A percentile compares a stretch with the other conserved stretches of the same genome.
Evolutionary conservation across 345 rosid genomes (phyloP).

Genomic region (Luvunga scandens): DNA sequence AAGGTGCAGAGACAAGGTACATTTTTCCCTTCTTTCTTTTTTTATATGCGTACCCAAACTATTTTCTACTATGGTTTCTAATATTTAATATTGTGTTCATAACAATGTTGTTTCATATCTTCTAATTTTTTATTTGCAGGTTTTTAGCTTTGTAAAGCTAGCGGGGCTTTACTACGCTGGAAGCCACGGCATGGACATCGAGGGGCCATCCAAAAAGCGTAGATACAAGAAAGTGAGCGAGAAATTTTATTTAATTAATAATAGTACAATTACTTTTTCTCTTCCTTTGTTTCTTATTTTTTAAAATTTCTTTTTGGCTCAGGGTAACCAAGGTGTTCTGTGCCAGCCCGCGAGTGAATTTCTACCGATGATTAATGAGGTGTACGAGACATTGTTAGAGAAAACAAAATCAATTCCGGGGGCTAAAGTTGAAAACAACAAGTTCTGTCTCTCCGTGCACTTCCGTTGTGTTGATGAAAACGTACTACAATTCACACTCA

Average conservation of each 20-base stretch:
- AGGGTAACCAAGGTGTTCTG: slow-evolving; percentile 48
- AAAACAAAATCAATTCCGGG: slow-evolving; percentile 73
- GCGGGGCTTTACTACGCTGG: slow-evolving; percentile 88
- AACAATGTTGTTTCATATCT: not conserved
- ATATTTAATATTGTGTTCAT: not conserved
- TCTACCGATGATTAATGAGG: slow-evolving; percentile 85
- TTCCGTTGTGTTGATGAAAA: slow-evolving; percentile 89
- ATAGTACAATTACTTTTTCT: not conserved
- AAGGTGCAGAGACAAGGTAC: slow-evolving; percentile 93
- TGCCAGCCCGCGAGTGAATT: slow-evolving; percentile 86
- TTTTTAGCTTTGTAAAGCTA: slow-evolving; percentile 74
- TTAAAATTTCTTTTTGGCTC: slow-evolving; percentile 1
- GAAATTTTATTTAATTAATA: not conserved
- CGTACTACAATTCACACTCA: slow-evolving; percentile 31
- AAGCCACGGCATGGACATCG: slow-evolving; percentile 99
- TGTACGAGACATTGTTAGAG: slow-evolving; percentile 46
- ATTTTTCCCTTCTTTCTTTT: slow-evolving; percentile 6
- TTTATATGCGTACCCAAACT: not conserved
- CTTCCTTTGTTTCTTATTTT: not conserved
- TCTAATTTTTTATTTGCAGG: slow-evolving; percentile 36
- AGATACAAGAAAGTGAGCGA: slow-evolving; percentile 42
- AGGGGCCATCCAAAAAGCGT: slow-evolving; percentile 59
- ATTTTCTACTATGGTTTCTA: not conserved
- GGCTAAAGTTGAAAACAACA: slow-evolving; percentile 85
- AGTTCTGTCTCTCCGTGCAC: slow-evolving; percentile 92